Evolutionary conservation across 192 early-diverging fungal genomes (phyloP).

Genomic region (Piromyces sp.): DNA sequence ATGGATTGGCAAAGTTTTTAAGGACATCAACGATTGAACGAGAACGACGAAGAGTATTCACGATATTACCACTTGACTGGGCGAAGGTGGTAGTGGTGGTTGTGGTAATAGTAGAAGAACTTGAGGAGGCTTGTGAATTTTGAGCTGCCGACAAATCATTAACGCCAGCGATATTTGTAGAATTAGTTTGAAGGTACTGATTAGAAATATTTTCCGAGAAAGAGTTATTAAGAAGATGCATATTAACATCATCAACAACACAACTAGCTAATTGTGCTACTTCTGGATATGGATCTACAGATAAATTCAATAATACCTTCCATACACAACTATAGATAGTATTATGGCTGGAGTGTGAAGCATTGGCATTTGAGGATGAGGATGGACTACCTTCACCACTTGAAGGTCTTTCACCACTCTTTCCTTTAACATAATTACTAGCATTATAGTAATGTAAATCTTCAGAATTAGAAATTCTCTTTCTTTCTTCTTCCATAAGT

Average conservation of each 20-base stretch:
- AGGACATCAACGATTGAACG: neutral
- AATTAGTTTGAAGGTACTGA: neutral
- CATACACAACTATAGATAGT: constrained; percentile 50
- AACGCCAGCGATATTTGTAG: neutral
- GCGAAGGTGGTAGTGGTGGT: constrained; percentile 7
- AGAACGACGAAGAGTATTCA: neutral
- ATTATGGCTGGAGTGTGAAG: constrained; percentile 10
- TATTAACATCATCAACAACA: constrained; percentile 56
- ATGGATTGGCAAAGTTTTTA: neutral
- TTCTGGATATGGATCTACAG: constrained; percentile 62
- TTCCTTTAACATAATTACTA: neutral
- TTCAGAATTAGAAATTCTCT: constrained; percentile 8
- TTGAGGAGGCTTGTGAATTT: neutral
- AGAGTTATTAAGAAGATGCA: constrained; percentile 15
- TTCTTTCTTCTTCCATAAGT: constrained; percentile 15
- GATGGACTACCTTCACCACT: constrained; percentile 11
- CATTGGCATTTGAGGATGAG: constrained; percentile 4
- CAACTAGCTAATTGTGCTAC: constrained; percentile 48
- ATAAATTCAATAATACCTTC: constrained; percentile 67
- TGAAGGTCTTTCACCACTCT: constrained; percentile 11
- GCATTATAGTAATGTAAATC: neutral
- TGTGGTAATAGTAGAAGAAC: constrained; percentile 4
- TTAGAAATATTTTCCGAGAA: constrained; percentile 1
- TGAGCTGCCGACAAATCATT: neutral
- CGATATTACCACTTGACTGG: constrained; percentile 1